phyloP scores from a whole-genome alignment of 31 red algal genomes.

The Asparagopsis taxiformis region DNA sequence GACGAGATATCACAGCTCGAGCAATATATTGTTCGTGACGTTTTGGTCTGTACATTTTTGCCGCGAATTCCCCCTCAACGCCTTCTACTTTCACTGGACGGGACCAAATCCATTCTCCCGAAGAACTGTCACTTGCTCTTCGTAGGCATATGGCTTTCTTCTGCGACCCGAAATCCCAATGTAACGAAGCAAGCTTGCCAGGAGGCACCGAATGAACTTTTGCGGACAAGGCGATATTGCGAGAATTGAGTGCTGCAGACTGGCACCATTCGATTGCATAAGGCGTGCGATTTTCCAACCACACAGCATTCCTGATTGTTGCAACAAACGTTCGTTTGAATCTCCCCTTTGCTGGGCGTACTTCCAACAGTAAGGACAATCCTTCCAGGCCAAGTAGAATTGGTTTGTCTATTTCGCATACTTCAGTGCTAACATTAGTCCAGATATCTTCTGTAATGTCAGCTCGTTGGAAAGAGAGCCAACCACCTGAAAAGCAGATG shows the following conservation, averaged over 20 bases:
- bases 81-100: slow-evolving; percentile 74
- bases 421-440: slow-evolving; percentile 59
- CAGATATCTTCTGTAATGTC: slow-evolving; percentile 82
- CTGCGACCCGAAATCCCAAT: slow-evolving; percentile 83
- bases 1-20: slow-evolving; percentile 61
- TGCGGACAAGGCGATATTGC: slow-evolving; percentile 75
- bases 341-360: slow-evolving; percentile 72
- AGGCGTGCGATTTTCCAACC: slow-evolving; percentile 88
- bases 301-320: slow-evolving; percentile 75
- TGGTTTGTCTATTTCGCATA: slow-evolving; percentile 83
- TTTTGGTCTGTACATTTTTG: slow-evolving; percentile 99
- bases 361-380: slow-evolving; percentile 72
- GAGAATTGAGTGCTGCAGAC: slow-evolving; percentile 67
- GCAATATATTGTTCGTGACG: slow-evolving; percentile 99
- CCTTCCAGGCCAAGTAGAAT: slow-evolving; percentile 48
- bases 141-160: slow-evolving; percentile 83
- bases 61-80: slow-evolving; percentile 89
- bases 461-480: slow-evolving; percentile 78
- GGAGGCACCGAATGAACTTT: slow-evolving; percentile 67
- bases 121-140: slow-evolving; percentile 51
- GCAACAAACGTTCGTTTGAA: slow-evolving; percentile 76
- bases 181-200: slow-evolving; percentile 57
- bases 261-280: slow-evolving; percentile 89
- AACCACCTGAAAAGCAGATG: slow-evolving; percentile 75
- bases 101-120: slow-evolving; percentile 97